Evolutionary conservation across 176 grass and related monocot species (phyloP).

Genomic region (Juncus inflexus): DNA sequence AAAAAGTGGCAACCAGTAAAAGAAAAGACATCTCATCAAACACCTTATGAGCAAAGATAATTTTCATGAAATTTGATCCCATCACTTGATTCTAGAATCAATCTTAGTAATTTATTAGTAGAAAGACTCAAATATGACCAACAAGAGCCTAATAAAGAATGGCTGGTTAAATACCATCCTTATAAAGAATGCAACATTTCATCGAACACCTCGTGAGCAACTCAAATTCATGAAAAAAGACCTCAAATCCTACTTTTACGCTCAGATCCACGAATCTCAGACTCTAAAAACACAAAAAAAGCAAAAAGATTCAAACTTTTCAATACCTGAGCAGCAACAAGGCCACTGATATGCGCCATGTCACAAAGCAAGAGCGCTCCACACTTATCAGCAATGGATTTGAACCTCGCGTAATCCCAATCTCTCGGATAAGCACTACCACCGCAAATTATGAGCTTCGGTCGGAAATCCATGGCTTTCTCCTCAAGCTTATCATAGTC

Average conservation of each 20-base stretch:
- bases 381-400: slow-evolving; percentile 83
- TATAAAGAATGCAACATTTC: neutral
- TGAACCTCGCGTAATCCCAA: slow-evolving; percentile 87
- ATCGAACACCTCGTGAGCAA: slow-evolving; percentile 10
- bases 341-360: slow-evolving; percentile 99
- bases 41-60: slow-evolving; percentile 18
- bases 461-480: slow-evolving; percentile 96
- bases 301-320: neutral
- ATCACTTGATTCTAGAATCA: neutral
- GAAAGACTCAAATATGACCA: neutral
- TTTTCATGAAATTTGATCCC: slow-evolving; percentile 5
- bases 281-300: slow-evolving; percentile 15
- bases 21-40: slow-evolving; percentile 7
- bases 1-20: too few species aligned
- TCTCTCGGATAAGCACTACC: slow-evolving; percentile 97
- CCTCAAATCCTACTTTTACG: neutral
- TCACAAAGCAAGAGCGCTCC: slow-evolving; percentile 88
- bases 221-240: slow-evolving; percentile 7
- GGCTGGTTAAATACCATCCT: too few species aligned
- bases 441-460: slow-evolving; percentile 97
- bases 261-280: slow-evolving; percentile 14
- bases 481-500: slow-evolving; percentile 99
- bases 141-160: neutral
- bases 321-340: slow-evolving; percentile 78
- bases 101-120: neutral